Conservation (phyloP, 2,329 filamentous ascomycete species). For the Plectosphaerella plurivora region DNA sequence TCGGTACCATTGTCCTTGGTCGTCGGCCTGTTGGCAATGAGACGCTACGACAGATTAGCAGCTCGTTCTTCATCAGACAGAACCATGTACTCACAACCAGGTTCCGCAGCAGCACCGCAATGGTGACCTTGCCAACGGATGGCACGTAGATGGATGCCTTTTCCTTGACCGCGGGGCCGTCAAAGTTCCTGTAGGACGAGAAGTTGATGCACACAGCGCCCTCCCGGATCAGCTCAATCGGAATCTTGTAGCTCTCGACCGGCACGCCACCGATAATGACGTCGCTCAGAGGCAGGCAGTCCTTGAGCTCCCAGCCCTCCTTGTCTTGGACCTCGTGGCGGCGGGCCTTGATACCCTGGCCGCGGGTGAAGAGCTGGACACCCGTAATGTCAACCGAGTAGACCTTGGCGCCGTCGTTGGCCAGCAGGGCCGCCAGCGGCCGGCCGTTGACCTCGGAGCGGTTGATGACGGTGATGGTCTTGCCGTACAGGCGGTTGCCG, state of each 20-base stretch:
- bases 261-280: slow-evolving; percentile 94
- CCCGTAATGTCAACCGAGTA: slow-evolving; percentile 93
- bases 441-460: slow-evolving; percentile 92
- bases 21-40: slow-evolving; percentile 45
- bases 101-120: slow-evolving; percentile 85
- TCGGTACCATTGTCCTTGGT: slow-evolving; percentile 27
- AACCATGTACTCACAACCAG: slow-evolving; percentile 61
- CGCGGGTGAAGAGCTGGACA: slow-evolving; percentile 87
- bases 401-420: slow-evolving; percentile 92
- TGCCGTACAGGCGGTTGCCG: slow-evolving; percentile 88
- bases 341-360: slow-evolving; percentile 77
- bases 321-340: slow-evolving; percentile 86
- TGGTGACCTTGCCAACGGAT: slow-evolving; percentile 96
- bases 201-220: slow-evolving; percentile 99
- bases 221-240: slow-evolving; percentile 74
- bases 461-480: slow-evolving; percentile 95
- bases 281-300: slow-evolving; percentile 83
- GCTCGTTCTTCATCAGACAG: neutral
- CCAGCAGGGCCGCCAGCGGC: slow-evolving; percentile 85
- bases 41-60: slow-evolving; percentile 29
- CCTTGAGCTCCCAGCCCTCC: slow-evolving; percentile 71
- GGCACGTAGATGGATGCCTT: slow-evolving; percentile 96
- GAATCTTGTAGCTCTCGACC: slow-evolving; percentile 83
- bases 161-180: slow-evolving; percentile 78
- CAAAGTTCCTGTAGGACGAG: slow-evolving; percentile 92